Base-by-base conservation (phyloP, 2,329 filamentous ascomycete species). In the Torrubiella hemipterigena region DNA sequence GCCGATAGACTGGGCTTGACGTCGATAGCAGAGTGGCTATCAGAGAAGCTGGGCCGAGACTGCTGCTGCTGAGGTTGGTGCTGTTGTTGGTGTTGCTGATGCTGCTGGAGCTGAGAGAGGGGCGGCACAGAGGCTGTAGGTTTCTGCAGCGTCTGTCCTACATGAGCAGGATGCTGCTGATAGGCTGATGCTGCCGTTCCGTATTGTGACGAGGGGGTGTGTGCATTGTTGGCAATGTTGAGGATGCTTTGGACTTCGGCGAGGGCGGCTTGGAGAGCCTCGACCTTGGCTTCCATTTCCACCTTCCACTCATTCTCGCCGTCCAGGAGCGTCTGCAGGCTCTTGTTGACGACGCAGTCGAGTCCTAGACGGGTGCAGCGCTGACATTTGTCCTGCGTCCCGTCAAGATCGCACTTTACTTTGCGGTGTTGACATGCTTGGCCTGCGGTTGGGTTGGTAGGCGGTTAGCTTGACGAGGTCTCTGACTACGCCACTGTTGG, bases 321-420 rank as follows among this genome's bases (percentile, higher is more conserved):
- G 28, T 70, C 64, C 14, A 70, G 55, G 26, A 71, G 61, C 33
- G 65, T 67, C 43, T 71, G 67, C 14, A 68, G 58, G 42, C 65
- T 69, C 45, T 69, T 65, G 42, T 71, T 70, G 20, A 69, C 61
- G 7, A 67, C 53, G 41, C 67, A 71, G 36, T 63, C 59, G 24
- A 69, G 52, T 8, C 63, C 61, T 16, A 63, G 60, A 24, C 63
- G 61, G 19, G 54, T 45, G 40, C 67, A 71, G 41, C 68, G 59
- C 7, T 55, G 56, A 45, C 67, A 71, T 34, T 54, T 58, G 6
- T 51, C 42, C 36, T 63, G 54, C 7, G 61, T 63, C 19, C 41
- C 38, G 33, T 59, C 55, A 39, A 69, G 58, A 35, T 65, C 59
- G 43, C 67, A 72, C 42, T 66, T 65, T 41, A 72, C 69, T 45